Evolutionary conservation across 2,329 filamentous ascomycete genomes (phyloP), one percentile per base, ranked within the genome.

Genomic region (Verticillium albo-atrum): DNA sequence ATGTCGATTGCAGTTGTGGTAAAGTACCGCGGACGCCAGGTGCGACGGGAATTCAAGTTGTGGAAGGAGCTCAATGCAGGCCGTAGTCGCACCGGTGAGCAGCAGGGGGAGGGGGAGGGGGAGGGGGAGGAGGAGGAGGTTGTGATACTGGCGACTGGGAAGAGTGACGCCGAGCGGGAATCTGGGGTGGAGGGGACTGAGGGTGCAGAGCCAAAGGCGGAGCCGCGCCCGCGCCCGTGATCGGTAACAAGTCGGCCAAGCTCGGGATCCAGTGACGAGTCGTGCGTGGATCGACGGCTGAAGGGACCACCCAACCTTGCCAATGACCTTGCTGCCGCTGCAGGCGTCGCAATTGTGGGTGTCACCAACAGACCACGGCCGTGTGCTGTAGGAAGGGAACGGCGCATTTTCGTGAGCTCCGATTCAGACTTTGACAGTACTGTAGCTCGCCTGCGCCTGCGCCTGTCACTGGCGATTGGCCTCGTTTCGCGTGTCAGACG

Each of bases 1-100:
- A 97, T 98, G 71, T 77, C 81, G 76, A 78, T 71, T 67, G 79
- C 67, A 64, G 83, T 86, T 66, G 77, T 76, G 50, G 77, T 76
- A 67, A 80, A 82, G 60, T 64, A 62, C 63, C 72, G 63, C 59
- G 55, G 28, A 25, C 42, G 42, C 42, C 42, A 50, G 42, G 42
- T 12, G 20, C 10, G 20, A 50, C n/a, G 42, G 42, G 9, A 20
- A 10, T 25, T 25, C 10, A 12, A 23, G 6, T 23, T 7, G 42
- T 7, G 20, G 25, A 12, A 23, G 25, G 10, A 10, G n/a, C 42
- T 50, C 20, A 20, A 50, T 12, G 20, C 42, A 50, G 20, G n/a
- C 20, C 42, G 42, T 23, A 50, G 20, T 50, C 42, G 42, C 47
- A 37, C 56, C 60, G 57, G 57, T 26, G 56, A 20, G 27, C 32